Conservation (phyloP, 257 asterid species). For the Mitragyna speciosa region DNA sequence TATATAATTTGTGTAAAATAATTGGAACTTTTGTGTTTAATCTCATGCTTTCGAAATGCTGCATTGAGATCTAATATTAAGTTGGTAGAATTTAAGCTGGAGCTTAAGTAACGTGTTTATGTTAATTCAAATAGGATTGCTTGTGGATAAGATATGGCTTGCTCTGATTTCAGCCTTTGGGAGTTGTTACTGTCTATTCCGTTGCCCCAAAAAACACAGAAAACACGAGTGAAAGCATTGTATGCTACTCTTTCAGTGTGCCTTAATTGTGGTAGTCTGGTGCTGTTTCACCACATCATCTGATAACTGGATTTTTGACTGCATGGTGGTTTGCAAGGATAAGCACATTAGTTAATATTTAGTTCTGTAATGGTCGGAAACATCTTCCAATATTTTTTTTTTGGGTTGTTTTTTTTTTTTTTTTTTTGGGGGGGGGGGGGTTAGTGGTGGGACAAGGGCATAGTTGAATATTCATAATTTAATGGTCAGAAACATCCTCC, state of each 20-base stretch:
- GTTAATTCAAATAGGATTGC: background rate
- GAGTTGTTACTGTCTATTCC: background rate
- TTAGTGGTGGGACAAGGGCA: no score
- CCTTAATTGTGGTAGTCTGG: background rate
- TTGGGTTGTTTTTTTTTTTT: no score
- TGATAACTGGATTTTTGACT: background rate
- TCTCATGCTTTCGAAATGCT: no score
- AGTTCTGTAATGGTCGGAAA: background rate
- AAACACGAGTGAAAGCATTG: background rate
- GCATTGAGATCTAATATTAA: background rate
- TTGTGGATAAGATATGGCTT: background rate
- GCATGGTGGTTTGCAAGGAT: background rate
- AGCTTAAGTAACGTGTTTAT: background rate
- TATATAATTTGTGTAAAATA: background rate
- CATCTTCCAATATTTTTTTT: no score
- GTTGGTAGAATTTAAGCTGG: background rate
- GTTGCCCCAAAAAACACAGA: background rate
- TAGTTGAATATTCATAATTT: no score
- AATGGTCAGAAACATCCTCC: background rate
- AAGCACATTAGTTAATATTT: background rate
- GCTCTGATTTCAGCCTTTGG: background rate
- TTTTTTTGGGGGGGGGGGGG: no score
- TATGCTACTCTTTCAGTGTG: background rate
- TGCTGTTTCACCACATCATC: background rate
- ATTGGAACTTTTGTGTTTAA: background rate